Percentiles rank a stretch among this genome's conserved stretches.
Conservation (phyloP, 306 rosid species). For the Trichosanthes cucumerina region DNA sequence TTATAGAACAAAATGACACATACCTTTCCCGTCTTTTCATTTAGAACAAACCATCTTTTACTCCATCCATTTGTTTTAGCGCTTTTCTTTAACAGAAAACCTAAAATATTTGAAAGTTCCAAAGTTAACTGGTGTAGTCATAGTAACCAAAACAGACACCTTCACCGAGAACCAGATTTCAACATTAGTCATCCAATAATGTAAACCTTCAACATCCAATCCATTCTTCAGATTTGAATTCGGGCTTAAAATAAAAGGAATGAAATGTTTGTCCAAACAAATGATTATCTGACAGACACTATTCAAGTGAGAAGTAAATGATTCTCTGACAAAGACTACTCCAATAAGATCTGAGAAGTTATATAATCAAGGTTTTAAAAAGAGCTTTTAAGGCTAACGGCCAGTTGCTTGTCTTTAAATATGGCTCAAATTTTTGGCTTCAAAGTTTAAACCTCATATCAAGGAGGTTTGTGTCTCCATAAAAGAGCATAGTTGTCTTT, state of each 20-base stretch:
- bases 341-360: neutral
- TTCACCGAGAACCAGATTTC: neutral
- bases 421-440: neutral
- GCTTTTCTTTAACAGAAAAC: constrained; percentile 80
- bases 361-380: neutral
- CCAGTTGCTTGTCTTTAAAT: neutral
- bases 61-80: constrained; percentile 89
- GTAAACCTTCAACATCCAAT: neutral
- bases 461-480: neutral
- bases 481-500: neutral
- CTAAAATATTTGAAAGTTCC: constrained; percentile 23
- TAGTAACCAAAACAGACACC: neutral
- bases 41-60: constrained; percentile 91
- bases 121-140: neutral
- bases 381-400: neutral
- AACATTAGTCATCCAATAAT: neutral
- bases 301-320: neutral
- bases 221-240: neutral
- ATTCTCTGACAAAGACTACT: neutral
- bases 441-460: neutral
- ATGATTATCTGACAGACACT: neutral
- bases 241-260: neutral
- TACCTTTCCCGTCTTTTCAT: constrained; percentile 95
- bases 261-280: neutral
- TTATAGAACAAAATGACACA: constrained; percentile 9